A percentile compares a stretch with the other conserved stretches of the same genome.
Evolutionary conservation across 768 basidiomycete genomes (phyloP).

Genomic region (Tephrocybe sp.): DNA sequence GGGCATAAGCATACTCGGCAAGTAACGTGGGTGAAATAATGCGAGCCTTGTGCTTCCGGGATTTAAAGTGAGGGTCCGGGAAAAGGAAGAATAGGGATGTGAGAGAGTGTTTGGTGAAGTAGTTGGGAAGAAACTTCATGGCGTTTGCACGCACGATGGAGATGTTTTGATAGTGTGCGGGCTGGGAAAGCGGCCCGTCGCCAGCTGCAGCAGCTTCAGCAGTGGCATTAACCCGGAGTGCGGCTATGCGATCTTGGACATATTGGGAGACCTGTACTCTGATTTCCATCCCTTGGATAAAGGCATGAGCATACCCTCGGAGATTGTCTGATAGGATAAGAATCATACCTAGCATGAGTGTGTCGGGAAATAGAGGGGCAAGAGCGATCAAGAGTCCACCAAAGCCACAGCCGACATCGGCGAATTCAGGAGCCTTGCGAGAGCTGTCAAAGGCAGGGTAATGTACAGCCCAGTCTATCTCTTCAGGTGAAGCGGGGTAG

Average conservation of each 20-base stretch:
- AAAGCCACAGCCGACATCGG: slow-evolving; percentile 97
- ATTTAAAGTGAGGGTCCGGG: slow-evolving; percentile 98
- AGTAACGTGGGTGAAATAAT: slow-evolving; percentile 97
- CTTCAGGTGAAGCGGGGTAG: slow-evolving; percentile 75
- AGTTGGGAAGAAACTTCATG: slow-evolving; percentile 98
- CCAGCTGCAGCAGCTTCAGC: slow-evolving; percentile 30
- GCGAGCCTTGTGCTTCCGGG: slow-evolving; percentile 96
- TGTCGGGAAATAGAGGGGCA: slow-evolving; percentile 88
- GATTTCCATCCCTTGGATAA: slow-evolving; percentile 87
- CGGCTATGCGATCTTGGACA: slow-evolving; percentile 89
- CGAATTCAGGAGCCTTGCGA: slow-evolving; percentile 82
- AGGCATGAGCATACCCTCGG: slow-evolving; percentile 3
- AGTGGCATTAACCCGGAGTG: slow-evolving; percentile 71
- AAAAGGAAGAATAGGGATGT: slow-evolving; percentile 96
- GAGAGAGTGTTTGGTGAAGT: slow-evolving; percentile 87
- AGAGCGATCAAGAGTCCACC: slow-evolving; percentile 89
- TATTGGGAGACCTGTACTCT: slow-evolving; percentile 95
- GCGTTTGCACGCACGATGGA: slow-evolving; percentile 94
- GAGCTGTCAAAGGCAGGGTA: slow-evolving; percentile 67
- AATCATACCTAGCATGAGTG: slow-evolving; percentile 84
- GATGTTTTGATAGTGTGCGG: slow-evolving; percentile 76
- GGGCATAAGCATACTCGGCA: slow-evolving; percentile 94
- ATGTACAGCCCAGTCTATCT: slow-evolving; percentile 80
- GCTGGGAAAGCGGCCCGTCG: slow-evolving; percentile 13
- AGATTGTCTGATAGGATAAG: slow-evolving; percentile 5